phyloP scores from a whole-genome alignment of 1,139 yeast genomes.

The Candida tropicalis region DNA sequence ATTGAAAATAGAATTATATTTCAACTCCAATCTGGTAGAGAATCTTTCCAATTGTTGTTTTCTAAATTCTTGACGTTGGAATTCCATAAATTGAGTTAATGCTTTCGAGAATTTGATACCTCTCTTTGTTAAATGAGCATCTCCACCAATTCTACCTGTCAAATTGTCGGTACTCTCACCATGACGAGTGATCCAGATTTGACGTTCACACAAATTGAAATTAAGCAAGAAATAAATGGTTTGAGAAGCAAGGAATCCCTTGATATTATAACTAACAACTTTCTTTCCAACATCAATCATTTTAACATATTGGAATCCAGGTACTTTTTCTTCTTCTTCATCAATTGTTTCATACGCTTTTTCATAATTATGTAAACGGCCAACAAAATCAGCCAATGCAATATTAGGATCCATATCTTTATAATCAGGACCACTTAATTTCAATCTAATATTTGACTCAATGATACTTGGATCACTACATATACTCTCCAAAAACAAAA shows the following conservation, averaged over 20 bases:
- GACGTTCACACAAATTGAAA: constrained; percentile 87
- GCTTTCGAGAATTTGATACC: constrained; percentile 77
- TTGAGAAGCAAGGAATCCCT: constrained; percentile 92
- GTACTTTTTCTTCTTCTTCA: constrained; percentile 64
- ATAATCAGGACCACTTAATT: constrained; percentile 93
- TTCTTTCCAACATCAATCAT: constrained; percentile 96
- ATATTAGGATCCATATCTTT: constrained; percentile 78
- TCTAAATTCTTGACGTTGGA: constrained; percentile 72
- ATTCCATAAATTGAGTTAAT: constrained; percentile 70
- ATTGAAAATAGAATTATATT: constrained; percentile 35
- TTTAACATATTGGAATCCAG: constrained; percentile 80
- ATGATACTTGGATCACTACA: constrained; percentile 80
- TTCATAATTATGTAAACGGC: constrained; percentile 80
- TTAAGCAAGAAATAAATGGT: constrained; percentile 87
- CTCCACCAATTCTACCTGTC: constrained; percentile 87
- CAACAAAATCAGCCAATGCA: constrained; percentile 81
- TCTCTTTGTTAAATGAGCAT: constrained; percentile 75
- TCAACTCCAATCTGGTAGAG: constrained; percentile 44
- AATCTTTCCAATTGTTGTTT: constrained; percentile 60
- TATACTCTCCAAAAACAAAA: constrained; percentile 81
- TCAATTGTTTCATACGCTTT: constrained; percentile 90
- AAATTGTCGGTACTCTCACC: constrained; percentile 91
- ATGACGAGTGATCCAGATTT: constrained; percentile 93
- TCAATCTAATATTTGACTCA: constrained; percentile 79
- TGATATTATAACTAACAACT: constrained; percentile 87